Percentiles rank a stretch among this genome's conserved stretches.
Conservation (phyloP, 106 monocot genomes). For the Agapanthus africanus region DNA sequence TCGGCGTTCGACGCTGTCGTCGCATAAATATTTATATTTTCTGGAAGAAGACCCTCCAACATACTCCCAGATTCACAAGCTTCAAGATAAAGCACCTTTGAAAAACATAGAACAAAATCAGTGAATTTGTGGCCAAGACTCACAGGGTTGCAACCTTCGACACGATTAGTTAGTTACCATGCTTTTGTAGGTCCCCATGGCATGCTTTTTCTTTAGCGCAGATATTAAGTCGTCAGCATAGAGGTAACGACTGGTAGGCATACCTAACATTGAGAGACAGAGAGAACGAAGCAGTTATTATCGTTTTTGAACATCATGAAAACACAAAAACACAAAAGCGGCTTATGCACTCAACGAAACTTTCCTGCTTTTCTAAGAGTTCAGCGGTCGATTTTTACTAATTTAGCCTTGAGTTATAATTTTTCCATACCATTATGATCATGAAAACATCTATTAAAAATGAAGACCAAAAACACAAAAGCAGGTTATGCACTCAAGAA, state of each 20-base stretch:
- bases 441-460: too few species aligned
- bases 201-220: slow-evolving; percentile 54
- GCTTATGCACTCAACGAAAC: too few species aligned
- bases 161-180: slow-evolving; percentile 30
- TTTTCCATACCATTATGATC: too few species aligned
- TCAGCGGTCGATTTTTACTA: too few species aligned
- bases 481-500: too few species aligned
- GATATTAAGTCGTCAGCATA: slow-evolving; percentile 48
- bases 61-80: slow-evolving; percentile 95
- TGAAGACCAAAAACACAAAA: too few species aligned
- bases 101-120: too few species aligned
- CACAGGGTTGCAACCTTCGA: neutral
- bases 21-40: slow-evolving; percentile 52
- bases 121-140: neutral
- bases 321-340: neutral
- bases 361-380: too few species aligned
- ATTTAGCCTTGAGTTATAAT: too few species aligned
- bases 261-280: too few species aligned
- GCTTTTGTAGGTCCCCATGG: slow-evolving; percentile 39
- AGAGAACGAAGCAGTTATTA: neutral
- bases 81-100: slow-evolving; percentile 76
- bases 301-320: neutral
- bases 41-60: slow-evolving; percentile 69
- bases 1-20: slow-evolving; percentile 72
- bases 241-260: slow-evolving; percentile 56